A percentile compares a stretch with the other conserved stretches of the same genome.
Evolutionary conservation across 164 flowering plant species (phyloP).

Genomic region (Taxillus chinensis): DNA sequence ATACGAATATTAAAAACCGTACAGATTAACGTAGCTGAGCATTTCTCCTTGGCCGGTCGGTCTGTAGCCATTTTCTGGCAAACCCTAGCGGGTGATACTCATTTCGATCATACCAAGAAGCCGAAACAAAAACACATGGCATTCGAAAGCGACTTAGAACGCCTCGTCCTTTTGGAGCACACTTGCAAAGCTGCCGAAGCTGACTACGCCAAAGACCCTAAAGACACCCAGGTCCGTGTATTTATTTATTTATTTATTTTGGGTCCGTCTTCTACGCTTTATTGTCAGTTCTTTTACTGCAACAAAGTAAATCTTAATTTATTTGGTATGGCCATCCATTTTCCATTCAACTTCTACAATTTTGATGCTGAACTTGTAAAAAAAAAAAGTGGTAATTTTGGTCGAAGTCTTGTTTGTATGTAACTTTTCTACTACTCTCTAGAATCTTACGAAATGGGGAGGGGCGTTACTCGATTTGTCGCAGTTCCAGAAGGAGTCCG

Average conservation of each 20-base stretch:
- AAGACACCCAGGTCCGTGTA: constrained; percentile 23
- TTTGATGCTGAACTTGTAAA: no score
- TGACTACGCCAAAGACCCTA: constrained; percentile 18
- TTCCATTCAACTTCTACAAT: no score
- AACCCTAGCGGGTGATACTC: background rate
- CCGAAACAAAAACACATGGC: background rate
- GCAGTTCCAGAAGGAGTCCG: constrained; percentile 17
- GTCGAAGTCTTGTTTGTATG: background rate
- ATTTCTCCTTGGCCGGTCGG: no score
- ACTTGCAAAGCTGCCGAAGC: constrained; percentile 21
- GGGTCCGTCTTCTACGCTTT: background rate
- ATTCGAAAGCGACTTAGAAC: constrained; percentile 18
- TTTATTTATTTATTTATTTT: no score
- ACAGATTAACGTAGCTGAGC: no score
- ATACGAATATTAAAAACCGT: no score
- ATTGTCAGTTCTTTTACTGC: background rate
- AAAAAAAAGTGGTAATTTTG: no score
- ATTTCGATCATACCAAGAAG: no score
- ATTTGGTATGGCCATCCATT: background rate
- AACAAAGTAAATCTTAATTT: background rate
- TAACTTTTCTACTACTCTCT: background rate
- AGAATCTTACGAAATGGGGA: constrained; percentile 34
- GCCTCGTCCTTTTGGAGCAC: constrained; percentile 21
- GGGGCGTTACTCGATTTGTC: constrained; percentile 26
- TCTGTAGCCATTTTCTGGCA: background rate